A percentile compares a stretch with the other conserved stretches of the same genome.
Conservation (phyloP, 805 yeast genomes). For the Zygosaccharomyces kombuchaensis region DNA sequence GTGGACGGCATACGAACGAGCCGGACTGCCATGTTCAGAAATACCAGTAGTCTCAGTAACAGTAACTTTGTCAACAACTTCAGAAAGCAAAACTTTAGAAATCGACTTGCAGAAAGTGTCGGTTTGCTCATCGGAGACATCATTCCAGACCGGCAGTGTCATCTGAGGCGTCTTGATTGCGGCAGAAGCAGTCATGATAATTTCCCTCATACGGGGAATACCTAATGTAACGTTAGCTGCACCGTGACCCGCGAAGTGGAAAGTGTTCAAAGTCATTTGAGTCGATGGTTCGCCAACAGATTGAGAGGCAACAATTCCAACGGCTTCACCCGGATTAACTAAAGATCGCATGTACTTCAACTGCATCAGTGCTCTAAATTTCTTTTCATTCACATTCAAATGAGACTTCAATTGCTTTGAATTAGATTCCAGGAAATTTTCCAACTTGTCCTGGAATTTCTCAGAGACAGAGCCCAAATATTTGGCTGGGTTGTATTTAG, state of each 20-base stretch:
- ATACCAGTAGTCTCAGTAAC: slow-evolving; percentile 87
- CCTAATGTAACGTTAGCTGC: slow-evolving; percentile 99
- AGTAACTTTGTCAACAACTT: slow-evolving; percentile 76
- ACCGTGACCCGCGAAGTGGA: slow-evolving; percentile 99
- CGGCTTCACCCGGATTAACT: slow-evolving; percentile 95
- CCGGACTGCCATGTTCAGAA: slow-evolving; percentile 40
- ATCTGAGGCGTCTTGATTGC: slow-evolving; percentile 97
- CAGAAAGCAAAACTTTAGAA: slow-evolving; percentile 78
- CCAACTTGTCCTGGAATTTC: slow-evolving; percentile 76
- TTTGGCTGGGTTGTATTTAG: slow-evolving; percentile 82
- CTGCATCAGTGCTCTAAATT: slow-evolving; percentile 95
- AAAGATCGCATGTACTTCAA: slow-evolving; percentile 95
- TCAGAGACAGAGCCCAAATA: slow-evolving; percentile 93
- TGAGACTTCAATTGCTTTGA: slow-evolving; percentile 51
- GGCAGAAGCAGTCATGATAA: slow-evolving; percentile 97
- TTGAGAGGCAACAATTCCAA: slow-evolving; percentile 97
- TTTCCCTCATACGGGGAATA: slow-evolving; percentile 99
- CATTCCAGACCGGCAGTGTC: slow-evolving; percentile 80
- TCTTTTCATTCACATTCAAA: slow-evolving; percentile 55
- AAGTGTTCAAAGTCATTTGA: slow-evolving; percentile 95
- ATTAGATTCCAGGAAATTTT: slow-evolving; percentile 57
- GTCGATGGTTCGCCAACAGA: slow-evolving; percentile 99
- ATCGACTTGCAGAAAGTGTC: slow-evolving; percentile 90
- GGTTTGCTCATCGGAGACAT: slow-evolving; percentile 81
- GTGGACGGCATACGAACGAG: slow-evolving; percentile 71